phyloP scores from a whole-genome alignment of 1,139 yeast species.

The Candida tetrigidarum region DNA sequence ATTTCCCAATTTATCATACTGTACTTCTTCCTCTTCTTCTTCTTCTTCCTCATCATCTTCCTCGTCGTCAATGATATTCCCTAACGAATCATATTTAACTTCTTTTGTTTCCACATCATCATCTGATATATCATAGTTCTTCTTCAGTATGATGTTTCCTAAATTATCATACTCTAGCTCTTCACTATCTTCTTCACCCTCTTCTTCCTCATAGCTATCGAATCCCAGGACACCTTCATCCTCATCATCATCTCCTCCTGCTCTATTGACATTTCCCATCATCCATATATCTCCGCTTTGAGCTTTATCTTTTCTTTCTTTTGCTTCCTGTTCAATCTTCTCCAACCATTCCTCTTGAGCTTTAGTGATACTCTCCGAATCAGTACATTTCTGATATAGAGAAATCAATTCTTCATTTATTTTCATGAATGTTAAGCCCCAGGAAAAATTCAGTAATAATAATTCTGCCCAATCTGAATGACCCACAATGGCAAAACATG shows the following conservation, averaged over 20 bases:
- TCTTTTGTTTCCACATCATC: conserved; percentile 16
- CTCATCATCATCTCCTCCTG: conserved; percentile 16
- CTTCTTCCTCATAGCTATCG: conserved; percentile 12
- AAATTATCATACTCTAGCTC: conserved; percentile 19
- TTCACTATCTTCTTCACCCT: conserved; percentile 16
- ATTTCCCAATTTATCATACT: conserved; percentile 13
- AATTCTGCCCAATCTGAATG: conserved; percentile 87
- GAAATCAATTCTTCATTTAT: conserved; percentile 80
- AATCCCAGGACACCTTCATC: conserved; percentile 8
- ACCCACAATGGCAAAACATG: conserved; percentile 95
- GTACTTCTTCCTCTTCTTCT: conserved; percentile 7
- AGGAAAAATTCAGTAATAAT: conserved; percentile 77
- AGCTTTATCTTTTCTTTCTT: conserved; percentile 59
- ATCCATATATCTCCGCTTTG: conserved; percentile 73
- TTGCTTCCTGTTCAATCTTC: conserved; percentile 67
- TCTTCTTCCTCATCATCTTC: conserved; percentile 13
- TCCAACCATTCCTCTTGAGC: conserved; percentile 83
- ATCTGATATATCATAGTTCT: conserved; percentile 12
- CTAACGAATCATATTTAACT: conserved; percentile 18
- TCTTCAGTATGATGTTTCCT: conserved; percentile 19
- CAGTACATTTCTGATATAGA: conserved; percentile 78
- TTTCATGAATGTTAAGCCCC: conserved; percentile 89
- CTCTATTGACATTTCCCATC: conserved; percentile 75
- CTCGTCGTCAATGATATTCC: conserved; percentile 16
- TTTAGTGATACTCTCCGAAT: conserved; percentile 68